A percentile compares a stretch with the other conserved stretches of the same genome.
Conservation (phyloP, 306 rosid genomes). For the Fragaria nilgerrensis region DNA sequence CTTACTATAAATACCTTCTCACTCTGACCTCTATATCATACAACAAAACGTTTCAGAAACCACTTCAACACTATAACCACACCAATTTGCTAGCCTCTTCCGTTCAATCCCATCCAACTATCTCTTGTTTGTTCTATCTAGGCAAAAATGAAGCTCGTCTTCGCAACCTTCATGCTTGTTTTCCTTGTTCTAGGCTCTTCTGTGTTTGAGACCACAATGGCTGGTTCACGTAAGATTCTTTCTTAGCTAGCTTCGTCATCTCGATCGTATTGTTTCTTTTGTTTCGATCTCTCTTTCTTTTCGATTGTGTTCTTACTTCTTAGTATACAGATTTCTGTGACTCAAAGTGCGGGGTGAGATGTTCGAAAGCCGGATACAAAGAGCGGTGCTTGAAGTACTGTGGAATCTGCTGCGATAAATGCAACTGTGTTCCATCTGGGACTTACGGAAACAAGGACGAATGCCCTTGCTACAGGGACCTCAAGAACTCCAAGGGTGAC, state of each 20-base stretch:
- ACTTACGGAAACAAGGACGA: conserved; percentile 82
- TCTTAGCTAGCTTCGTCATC: neutral
- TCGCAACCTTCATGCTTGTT: conserved; percentile 43
- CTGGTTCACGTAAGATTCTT: conserved; percentile 53
- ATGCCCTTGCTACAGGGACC: conserved; percentile 83
- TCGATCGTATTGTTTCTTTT: neutral
- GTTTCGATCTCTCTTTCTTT: neutral
- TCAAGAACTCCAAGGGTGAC: conserved; percentile 76
- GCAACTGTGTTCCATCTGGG: conserved; percentile 87
- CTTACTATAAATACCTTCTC: conserved; percentile 2
- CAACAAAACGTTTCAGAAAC: conserved; percentile 1
- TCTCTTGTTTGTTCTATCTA: neutral
- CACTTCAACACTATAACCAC: neutral
- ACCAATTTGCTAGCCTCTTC: neutral
- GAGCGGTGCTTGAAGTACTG: conserved; percentile 77
- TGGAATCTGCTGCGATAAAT: conserved; percentile 75
- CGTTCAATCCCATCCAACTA: neutral
- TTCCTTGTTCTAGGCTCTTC: conserved; percentile 57
- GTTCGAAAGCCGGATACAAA: conserved; percentile 57
- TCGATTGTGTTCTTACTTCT: neutral
- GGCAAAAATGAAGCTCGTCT: conserved; percentile 50
- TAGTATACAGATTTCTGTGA: conserved; percentile 43
- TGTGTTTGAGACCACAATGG: conserved; percentile 42
- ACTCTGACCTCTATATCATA: neutral
- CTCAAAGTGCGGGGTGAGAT: conserved; percentile 53